phyloP scores from a whole-genome alignment of 345 rosid species.

The Cardamine resedifolia region DNA sequence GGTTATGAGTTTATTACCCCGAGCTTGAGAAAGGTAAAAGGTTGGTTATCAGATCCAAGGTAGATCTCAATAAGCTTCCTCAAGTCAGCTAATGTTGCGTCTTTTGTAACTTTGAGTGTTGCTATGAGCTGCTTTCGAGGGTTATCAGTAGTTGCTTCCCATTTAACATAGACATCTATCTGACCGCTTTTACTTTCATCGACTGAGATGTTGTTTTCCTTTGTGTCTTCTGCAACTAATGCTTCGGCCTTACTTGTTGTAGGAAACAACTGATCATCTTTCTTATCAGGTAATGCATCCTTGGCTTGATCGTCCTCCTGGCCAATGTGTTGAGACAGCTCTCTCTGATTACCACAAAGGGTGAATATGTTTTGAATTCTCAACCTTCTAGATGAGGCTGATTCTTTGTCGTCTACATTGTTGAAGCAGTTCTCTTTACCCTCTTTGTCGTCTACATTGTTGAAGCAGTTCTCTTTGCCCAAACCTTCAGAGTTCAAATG shows the following conservation, averaged over 20 bases:
- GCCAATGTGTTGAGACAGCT: constrained; percentile 62
- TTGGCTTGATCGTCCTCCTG: constrained; percentile 44
- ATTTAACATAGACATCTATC: constrained; percentile 54
- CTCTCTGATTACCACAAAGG: constrained; percentile 92
- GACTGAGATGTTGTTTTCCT: constrained; percentile 54
- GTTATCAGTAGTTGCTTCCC: constrained; percentile 60
- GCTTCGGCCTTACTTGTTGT: constrained; percentile 21
- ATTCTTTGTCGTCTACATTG: constrained; percentile 40
- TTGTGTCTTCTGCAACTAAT: constrained; percentile 30
- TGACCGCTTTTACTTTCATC: constrained; percentile 40
- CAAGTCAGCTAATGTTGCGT: constrained; percentile 63
- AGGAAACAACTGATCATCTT: constrained; percentile 11
- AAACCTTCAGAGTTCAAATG: constrained; percentile 18
- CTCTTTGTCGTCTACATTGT: no score
- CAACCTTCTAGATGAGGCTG: constrained; percentile 53
- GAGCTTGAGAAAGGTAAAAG: constrained; percentile 55
- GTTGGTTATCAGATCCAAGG: constrained; percentile 57
- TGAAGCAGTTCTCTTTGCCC: constrained; percentile 28
- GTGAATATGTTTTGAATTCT: constrained; percentile 91
- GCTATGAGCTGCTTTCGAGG: constrained; percentile 53
- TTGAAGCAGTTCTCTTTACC: constrained; percentile 4
- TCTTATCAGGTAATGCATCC: constrained; percentile 13
- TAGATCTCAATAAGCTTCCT: constrained; percentile 71
- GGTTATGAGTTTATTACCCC: constrained; percentile 43
- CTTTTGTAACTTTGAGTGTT: constrained; percentile 53